Conservation (phyloP, 768 basidiomycete species). For the Mycena pura region DNA sequence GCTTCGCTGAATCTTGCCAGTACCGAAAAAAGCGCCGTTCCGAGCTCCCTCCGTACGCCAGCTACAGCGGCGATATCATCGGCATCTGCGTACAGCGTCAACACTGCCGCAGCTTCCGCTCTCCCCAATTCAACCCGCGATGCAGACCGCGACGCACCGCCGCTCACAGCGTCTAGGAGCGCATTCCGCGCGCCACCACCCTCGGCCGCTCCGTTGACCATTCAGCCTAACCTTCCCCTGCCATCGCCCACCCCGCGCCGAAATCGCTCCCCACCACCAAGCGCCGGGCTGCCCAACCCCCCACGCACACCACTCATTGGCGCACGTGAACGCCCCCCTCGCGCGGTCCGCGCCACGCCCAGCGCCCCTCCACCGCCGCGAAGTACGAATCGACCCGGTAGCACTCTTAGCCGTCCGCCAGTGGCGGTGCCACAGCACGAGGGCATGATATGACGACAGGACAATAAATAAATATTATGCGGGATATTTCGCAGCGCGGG, state of each 20-base stretch:
- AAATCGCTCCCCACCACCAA: conserved; percentile 39
- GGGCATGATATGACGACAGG: conserved; percentile 58
- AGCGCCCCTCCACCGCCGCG: conserved; percentile 59
- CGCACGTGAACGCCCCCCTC: conserved; percentile 26
- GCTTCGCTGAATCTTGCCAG: conserved; percentile 10
- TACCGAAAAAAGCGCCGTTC: not conserved
- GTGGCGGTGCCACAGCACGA: conserved; percentile 62
- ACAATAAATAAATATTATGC: not conserved
- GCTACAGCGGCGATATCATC: conserved; percentile 2
- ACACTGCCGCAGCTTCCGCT: conserved; percentile 23
- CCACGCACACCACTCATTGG: conserved; percentile 17
- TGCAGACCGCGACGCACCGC: not conserved
- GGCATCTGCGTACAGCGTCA: conserved; percentile 8
- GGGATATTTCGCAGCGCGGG: not conserved
- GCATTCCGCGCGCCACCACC: conserved; percentile 9
- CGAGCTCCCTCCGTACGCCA: not conserved
- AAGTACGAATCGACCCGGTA: conserved; percentile 71
- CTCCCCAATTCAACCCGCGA: conserved; percentile 4
- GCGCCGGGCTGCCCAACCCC: conserved; percentile 17
- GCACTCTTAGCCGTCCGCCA: conserved; percentile 53
- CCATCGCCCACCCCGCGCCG: conserved; percentile 43
- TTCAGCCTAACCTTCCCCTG: conserved; percentile 31
- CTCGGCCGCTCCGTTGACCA: conserved; percentile 14
- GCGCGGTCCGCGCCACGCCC: not conserved
- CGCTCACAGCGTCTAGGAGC: not conserved